These are phyloP conservation scores for Hanseniaspora taiwanica DNA, from an alignment of 805 yeast genomes.

Conservation along the genomic window DNA sequence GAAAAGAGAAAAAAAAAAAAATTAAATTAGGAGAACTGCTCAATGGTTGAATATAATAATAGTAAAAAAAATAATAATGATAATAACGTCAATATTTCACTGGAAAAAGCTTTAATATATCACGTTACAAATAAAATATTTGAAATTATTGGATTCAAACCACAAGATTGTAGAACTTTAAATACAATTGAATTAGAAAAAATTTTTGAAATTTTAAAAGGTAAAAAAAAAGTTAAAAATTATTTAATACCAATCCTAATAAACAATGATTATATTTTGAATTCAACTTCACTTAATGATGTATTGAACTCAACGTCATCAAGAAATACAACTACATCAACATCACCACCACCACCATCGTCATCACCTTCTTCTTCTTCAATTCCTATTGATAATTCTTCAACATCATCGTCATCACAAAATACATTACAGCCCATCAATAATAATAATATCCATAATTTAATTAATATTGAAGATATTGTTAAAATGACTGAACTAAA, in stretches of 20 bases:
- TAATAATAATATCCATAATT: background rate
- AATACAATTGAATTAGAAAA: background rate
- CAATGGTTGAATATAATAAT: no score
- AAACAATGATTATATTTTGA: background rate
- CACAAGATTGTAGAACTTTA: background rate
- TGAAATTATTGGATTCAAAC: slow-evolving; percentile 1
- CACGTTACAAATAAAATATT: background rate
- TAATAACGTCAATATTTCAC: background rate
- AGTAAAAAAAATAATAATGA: background rate
- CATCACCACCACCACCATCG: no score
- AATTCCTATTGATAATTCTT: no score
- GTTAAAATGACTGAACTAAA: slow-evolving; percentile 5
- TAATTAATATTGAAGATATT: slow-evolving; percentile 5
- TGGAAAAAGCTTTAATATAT: background rate
- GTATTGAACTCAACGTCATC: background rate
- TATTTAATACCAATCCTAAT: background rate
- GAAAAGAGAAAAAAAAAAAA: background rate
- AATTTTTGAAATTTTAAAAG: background rate
- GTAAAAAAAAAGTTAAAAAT: background rate
- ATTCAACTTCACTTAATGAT: background rate
- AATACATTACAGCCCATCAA: background rate
- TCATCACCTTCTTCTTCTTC: no score
- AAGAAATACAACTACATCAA: no score
- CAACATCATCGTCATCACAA: background rate
- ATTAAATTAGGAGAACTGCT: background rate